Base-by-base conservation (phyloP, 257 asterid species). In the Solanum sitiens region DNA sequence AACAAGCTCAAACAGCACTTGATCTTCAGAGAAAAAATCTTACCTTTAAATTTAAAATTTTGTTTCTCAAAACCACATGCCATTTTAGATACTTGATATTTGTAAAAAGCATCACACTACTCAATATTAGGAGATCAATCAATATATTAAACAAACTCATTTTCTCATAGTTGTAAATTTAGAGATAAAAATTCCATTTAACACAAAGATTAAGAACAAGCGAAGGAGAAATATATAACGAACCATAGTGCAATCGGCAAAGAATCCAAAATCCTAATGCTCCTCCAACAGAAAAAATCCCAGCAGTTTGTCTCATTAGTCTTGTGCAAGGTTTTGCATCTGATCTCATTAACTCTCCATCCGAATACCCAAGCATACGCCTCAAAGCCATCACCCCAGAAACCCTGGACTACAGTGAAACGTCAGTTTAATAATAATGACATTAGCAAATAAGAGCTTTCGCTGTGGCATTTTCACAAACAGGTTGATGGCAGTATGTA, bases 221-320 rank as follows among this genome's bases (percentile, higher is more conserved):
- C 18, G 21, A 18, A 47, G 68, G 7, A 83, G 71, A 39, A 87
- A 65, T 71, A 68, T 37, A 83, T 67, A 40, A 86, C 92, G 72
- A 11, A 96, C 98, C 98, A 68, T 94, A 94, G 88, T 95, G 98
- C 95, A 96, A 89, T 90, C 99, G 96, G 87, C 99, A 95, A 30
- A 96, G 95, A 25, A 93, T 88, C 99, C 99, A 95, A 90, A 96
- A 95, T 67, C 98, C 98, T 77, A 96, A 87, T 75, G 91, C 98
- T 79, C 98, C 99, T 56, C 99, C 99, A 30, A 96, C 93, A 1
- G 95, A 87, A 84, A 93, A 95, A 76, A 96, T 91, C 42, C 98
- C 95, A 90, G 98, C 98, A 42, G 98, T 94, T 87, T 95, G 98
- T 87, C 97, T 92, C 98, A 93, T 95, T 92, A 96, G 87, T 76